Evolutionary conservation across 2,329 filamentous ascomycete species (phyloP).

Genomic region (Phialemonium atrogriseum): DNA sequence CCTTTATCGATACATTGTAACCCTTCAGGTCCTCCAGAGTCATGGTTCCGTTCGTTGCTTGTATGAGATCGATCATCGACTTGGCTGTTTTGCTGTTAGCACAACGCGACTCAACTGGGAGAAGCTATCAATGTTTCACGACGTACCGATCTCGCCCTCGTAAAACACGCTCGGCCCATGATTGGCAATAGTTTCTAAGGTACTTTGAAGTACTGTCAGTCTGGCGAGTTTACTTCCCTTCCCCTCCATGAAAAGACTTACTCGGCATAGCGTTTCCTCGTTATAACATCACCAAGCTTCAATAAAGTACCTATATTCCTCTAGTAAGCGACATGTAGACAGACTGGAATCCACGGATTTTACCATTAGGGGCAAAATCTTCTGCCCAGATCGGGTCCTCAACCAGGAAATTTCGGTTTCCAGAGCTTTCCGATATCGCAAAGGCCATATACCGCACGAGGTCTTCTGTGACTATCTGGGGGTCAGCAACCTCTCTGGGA

Average conservation of each 20-base stretch:
- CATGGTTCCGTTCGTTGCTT: slow-evolving; percentile 71
- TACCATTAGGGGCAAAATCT: slow-evolving; percentile 78
- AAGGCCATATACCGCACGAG: slow-evolving; percentile 59
- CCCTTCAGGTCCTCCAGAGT: slow-evolving; percentile 66
- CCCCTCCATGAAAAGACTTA: slow-evolving; percentile 18
- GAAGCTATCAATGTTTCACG: too few relatives aligned
- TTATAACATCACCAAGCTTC: slow-evolving; percentile 67
- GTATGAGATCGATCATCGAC: slow-evolving; percentile 62
- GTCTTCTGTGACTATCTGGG: slow-evolving; percentile 56
- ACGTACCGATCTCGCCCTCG: slow-evolving; percentile 26
- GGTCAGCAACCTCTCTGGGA: slow-evolving; percentile 8
- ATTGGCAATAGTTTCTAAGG: slow-evolving; percentile 68
- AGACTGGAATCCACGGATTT: not conserved
- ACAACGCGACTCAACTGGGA: too few relatives aligned
- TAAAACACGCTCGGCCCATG: slow-evolving; percentile 43
- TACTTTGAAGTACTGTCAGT: slow-evolving; percentile 23
- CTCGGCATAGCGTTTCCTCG: slow-evolving; percentile 67
- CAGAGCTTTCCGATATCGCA: slow-evolving; percentile 24
- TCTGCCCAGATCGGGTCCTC: slow-evolving; percentile 72
- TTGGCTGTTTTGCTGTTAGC: too few relatives aligned
- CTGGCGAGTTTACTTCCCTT: too few relatives aligned
- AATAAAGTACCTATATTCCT: slow-evolving; percentile 49
- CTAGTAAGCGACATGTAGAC: not conserved
- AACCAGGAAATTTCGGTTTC: slow-evolving; percentile 53
- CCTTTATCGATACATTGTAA: slow-evolving; percentile 59